Conservation (phyloP, 306 rosid genomes). For the Styphnolobium japonicum region DNA sequence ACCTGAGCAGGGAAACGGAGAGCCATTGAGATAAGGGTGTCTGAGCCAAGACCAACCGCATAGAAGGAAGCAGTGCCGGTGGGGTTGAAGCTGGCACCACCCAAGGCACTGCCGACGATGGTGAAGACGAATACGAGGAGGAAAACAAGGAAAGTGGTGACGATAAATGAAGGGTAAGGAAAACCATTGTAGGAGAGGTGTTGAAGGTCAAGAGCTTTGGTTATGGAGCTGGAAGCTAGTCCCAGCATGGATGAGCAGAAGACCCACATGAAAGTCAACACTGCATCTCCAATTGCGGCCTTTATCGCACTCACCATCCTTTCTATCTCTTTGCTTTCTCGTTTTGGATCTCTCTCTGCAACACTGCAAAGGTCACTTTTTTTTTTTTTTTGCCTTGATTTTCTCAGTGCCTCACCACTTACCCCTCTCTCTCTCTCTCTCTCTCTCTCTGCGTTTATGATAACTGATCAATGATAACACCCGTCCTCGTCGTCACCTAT, state of each 20-base stretch:
- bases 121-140: constrained; percentile 57
- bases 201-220: constrained; percentile 39
- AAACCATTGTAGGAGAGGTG: constrained; percentile 32
- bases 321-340: neutral
- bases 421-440: neutral
- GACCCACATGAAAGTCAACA: constrained; percentile 76
- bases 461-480: neutral
- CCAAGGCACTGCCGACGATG: constrained; percentile 54
- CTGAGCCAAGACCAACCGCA: constrained; percentile 67
- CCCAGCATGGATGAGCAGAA: constrained; percentile 65
- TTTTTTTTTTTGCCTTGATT: neutral
- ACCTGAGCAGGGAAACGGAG: constrained; percentile 96
- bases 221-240: constrained; percentile 37
- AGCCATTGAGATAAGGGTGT: constrained; percentile 79
- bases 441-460: neutral
- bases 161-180: constrained; percentile 48
- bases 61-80: constrained; percentile 76
- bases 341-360: neutral
- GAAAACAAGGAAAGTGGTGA: constrained; percentile 61
- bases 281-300: constrained; percentile 66
- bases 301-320: constrained; percentile 46
- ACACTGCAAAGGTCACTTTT: neutral
- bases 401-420: neutral
- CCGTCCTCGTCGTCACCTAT: neutral
- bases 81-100: constrained; percentile 97